Conservation (phyloP, 345 rosid species). For the Acer saccharum region DNA sequence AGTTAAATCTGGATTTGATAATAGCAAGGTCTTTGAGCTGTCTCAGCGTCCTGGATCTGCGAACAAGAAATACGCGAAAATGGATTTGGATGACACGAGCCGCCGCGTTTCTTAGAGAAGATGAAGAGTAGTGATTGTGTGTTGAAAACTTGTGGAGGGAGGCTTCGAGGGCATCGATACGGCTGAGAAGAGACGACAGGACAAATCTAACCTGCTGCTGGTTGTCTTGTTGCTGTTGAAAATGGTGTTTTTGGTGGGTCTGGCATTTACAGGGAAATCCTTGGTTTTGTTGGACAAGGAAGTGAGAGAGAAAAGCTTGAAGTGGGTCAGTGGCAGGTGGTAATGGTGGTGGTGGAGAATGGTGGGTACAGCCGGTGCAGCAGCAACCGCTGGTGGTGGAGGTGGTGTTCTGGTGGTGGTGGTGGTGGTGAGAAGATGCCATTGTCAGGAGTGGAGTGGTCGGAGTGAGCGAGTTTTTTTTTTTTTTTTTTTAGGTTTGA, state of each 20-base stretch:
- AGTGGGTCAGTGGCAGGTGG: slow-evolving; percentile 45
- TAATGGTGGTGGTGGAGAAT: slow-evolving; percentile 25
- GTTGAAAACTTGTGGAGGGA: slow-evolving; percentile 41
- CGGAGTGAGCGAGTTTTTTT: neutral
- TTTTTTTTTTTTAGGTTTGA: no score
- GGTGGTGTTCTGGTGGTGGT: slow-evolving; percentile 31
- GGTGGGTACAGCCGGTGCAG: slow-evolving; percentile 29
- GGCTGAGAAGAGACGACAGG: slow-evolving; percentile 54
- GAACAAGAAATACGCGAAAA: slow-evolving; percentile 75
- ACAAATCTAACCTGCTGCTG: slow-evolving; percentile 28
- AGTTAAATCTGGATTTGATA: slow-evolving; percentile 59
- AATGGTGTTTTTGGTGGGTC: slow-evolving; percentile 19
- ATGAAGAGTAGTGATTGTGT: slow-evolving; percentile 20
- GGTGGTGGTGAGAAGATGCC: slow-evolving; percentile 52
- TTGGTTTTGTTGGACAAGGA: slow-evolving; percentile 38
- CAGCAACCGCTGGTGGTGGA: slow-evolving; percentile 33
- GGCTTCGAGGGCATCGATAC: slow-evolving; percentile 56
- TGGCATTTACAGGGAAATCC: slow-evolving; percentile 22
- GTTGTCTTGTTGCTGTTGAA: slow-evolving; percentile 16
- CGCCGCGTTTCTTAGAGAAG: slow-evolving; percentile 63
- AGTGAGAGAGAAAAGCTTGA: slow-evolving; percentile 52
- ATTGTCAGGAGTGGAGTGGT: slow-evolving; percentile 29
- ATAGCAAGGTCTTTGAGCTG: slow-evolving; percentile 78
- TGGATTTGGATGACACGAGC: slow-evolving; percentile 82
- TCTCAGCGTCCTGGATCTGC: slow-evolving; percentile 75